These are phyloP conservation scores for Funneliformis caledonium DNA, from an alignment of 371 early-diverging fungal genomes.

Conservation along the genomic window DNA sequence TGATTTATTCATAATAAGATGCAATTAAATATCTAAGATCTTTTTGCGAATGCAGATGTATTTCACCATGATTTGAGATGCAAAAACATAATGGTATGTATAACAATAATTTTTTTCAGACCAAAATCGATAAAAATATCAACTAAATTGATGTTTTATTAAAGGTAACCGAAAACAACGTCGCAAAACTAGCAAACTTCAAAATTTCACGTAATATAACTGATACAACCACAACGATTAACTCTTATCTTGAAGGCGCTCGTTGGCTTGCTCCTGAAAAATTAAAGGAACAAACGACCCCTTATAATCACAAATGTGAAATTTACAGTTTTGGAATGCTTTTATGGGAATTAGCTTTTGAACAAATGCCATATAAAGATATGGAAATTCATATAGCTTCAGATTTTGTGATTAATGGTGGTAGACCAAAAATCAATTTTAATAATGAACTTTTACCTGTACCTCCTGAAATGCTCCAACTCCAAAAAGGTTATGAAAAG, in stretches of 20 bases:
- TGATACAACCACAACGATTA: background rate
- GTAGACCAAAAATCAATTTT: slow-evolving; percentile 3
- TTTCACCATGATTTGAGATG: slow-evolving; percentile 32
- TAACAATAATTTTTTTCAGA: background rate
- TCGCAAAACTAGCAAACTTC: slow-evolving; percentile 30
- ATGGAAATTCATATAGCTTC: background rate
- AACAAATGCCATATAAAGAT: background rate
- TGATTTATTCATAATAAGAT: background rate
- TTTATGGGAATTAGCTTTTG: slow-evolving; percentile 27
- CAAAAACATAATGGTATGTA: slow-evolving; percentile 21
- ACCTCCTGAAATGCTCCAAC: background rate
- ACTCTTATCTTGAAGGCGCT: background rate
- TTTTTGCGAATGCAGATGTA: slow-evolving; percentile 5
- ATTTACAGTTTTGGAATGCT: slow-evolving; percentile 34
- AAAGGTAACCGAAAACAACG: background rate
- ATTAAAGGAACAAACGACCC: background rate
- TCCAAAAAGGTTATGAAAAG: slow-evolving; percentile 1
- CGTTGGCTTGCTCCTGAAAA: slow-evolving; percentile 39
- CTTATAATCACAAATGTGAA: slow-evolving; percentile 26
- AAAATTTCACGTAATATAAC: background rate
- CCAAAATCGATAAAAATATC: too few relatives aligned
- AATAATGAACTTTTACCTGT: background rate
- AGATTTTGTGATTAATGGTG: background rate
- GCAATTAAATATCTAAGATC: background rate
- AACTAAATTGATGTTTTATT: too few relatives aligned